Percentiles rank a stretch among this genome's conserved stretches.
Conservation (phyloP, 2,329 filamentous ascomycete genomes). For the Onygenales sp. region DNA sequence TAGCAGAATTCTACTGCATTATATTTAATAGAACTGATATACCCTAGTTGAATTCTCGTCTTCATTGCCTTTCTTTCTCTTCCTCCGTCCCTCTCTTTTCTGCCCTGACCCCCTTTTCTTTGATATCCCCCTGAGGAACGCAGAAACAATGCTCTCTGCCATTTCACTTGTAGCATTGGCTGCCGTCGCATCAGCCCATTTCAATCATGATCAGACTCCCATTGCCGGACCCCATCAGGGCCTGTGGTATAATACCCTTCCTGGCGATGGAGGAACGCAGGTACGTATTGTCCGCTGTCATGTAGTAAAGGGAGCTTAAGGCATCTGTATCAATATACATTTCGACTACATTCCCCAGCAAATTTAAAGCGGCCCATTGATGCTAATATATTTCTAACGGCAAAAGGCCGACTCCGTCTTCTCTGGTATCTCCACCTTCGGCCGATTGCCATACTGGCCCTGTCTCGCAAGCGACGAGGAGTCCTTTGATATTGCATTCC, state of each 20-base stretch:
- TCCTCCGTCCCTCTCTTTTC: not conserved
- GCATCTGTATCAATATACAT: not conserved
- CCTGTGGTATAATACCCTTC: constrained; percentile 74
- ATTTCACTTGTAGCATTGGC: constrained; percentile 29
- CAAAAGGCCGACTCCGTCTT: constrained; percentile 73
- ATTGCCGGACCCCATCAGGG: constrained; percentile 61
- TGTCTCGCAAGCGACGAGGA: constrained; percentile 62
- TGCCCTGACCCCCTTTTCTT: constrained; percentile 4
- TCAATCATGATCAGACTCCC: constrained; percentile 47
- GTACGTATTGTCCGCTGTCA: constrained; percentile 32
- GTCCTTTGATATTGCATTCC: constrained; percentile 76
- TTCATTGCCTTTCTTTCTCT: not conserved
- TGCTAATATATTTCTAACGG: not conserved
- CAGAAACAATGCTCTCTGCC: not conserved
- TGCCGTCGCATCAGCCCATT: constrained; percentile 50
- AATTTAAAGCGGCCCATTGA: not conserved
- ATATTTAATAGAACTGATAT: not conserved
- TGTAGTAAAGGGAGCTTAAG: too few species aligned
- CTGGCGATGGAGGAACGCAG: constrained; percentile 76
- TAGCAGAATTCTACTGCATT: not conserved
- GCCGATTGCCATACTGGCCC: constrained; percentile 65
- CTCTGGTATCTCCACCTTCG: constrained; percentile 80
- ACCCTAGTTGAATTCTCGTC: not conserved
- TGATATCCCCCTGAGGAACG: not conserved
- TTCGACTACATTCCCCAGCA: not conserved